Evolutionary conservation across 306 rosid genomes (phyloP).

Genomic region (Luffa acutangula): DNA sequence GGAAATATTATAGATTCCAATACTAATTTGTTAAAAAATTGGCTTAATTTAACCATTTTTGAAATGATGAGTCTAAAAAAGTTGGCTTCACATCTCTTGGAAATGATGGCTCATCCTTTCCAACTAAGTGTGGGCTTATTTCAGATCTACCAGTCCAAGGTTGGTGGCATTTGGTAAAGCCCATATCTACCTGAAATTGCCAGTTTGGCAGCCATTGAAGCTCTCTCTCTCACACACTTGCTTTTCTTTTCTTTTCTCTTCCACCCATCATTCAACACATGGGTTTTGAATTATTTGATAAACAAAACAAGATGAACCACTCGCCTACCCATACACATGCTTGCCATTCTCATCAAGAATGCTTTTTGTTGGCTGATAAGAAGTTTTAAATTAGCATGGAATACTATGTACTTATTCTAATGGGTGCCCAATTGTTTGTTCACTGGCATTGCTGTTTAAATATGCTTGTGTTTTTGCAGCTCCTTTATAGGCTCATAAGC

Average conservation of each 20-base stretch:
- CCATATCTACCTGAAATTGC: background rate
- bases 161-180: slow-evolving; percentile 2
- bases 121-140: background rate
- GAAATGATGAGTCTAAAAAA: background rate
- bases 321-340: background rate
- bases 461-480: slow-evolving; percentile 3
- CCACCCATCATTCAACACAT: slow-evolving; percentile 2
- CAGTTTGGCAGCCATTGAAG: slow-evolving; percentile 5
- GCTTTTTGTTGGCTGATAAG: background rate
- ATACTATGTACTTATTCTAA: background rate
- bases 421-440: slow-evolving; percentile 3
- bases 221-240: slow-evolving; percentile 14
- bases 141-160: background rate
- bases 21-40: no score
- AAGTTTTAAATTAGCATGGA: background rate
- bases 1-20: no score
- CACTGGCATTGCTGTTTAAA: slow-evolving; percentile 6
- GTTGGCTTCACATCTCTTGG: background rate
- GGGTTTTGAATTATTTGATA: background rate
- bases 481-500: background rate
- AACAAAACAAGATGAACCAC: slow-evolving; percentile 1
- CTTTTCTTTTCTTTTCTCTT: background rate
- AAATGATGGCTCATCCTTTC: background rate
- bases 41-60: no score
- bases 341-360: slow-evolving; percentile 6